Percentiles rank a stretch among this genome's conserved stretches.
These are phyloP conservation scores for Hypoxylon trugodes DNA, from an alignment of 495 filamentous ascomycete species.

Conservation along the genomic window DNA sequence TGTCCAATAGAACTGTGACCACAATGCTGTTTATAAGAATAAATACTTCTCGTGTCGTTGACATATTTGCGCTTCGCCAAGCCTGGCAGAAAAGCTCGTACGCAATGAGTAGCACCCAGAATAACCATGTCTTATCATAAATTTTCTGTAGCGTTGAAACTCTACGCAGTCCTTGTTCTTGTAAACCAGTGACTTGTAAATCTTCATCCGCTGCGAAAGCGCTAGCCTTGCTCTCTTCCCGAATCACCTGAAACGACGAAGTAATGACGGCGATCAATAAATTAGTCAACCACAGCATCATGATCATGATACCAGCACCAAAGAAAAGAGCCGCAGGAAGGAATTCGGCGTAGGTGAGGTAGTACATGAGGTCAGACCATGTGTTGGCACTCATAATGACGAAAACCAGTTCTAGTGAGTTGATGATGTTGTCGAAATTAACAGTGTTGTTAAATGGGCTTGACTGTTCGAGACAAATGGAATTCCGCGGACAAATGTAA, in stretches of 20 bases:
- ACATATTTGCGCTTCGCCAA: slow-evolving; percentile 79
- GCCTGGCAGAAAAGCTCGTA: slow-evolving; percentile 79
- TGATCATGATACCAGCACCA: slow-evolving; percentile 84
- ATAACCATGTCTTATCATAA: slow-evolving; percentile 74
- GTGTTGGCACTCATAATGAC: slow-evolving; percentile 99
- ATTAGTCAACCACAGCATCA: slow-evolving; percentile 97
- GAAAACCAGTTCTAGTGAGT: slow-evolving; percentile 95
- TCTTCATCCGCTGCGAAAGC: slow-evolving; percentile 86
- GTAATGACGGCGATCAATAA: slow-evolving; percentile 98
- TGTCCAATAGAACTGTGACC: slow-evolving; percentile 79
- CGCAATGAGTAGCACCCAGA: slow-evolving; percentile 85
- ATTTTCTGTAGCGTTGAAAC: slow-evolving; percentile 68
- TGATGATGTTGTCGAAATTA: slow-evolving; percentile 92
- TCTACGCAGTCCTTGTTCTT: slow-evolving; percentile 57
- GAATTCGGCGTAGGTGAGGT: slow-evolving; percentile 89
- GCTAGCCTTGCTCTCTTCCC: slow-evolving; percentile 93
- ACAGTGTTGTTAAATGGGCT: slow-evolving; percentile 89
- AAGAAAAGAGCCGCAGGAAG: slow-evolving; percentile 86
- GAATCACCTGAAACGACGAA: slow-evolving; percentile 96
- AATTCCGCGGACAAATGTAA: slow-evolving; percentile 86
- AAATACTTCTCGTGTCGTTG: slow-evolving; percentile 55
- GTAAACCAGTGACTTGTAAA: slow-evolving; percentile 46
- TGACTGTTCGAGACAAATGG: slow-evolving; percentile 77
- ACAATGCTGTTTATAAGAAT: slow-evolving; percentile 73
- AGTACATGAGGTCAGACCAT: slow-evolving; percentile 93